phyloP scores from a whole-genome alignment of 2,329 filamentous ascomycete species.

The Tolypocladium amazonense region DNA sequence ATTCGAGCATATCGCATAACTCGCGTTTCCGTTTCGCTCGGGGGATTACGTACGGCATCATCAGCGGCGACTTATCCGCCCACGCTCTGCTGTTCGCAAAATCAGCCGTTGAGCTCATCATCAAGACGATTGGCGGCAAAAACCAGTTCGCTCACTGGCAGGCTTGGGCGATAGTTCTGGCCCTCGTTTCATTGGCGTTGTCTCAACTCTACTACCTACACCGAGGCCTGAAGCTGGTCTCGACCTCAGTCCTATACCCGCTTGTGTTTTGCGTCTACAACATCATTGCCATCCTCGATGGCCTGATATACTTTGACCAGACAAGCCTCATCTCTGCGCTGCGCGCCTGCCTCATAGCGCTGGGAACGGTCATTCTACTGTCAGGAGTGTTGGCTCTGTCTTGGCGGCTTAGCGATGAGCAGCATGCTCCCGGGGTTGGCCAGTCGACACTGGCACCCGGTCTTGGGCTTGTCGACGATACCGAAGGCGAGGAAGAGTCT shows the following conservation, averaged over 20 bases:
- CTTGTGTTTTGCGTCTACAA: conserved; percentile 99
- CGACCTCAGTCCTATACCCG: conserved; percentile 90
- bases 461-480: conserved; percentile 68
- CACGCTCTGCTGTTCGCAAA: conserved; percentile 91
- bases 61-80: conserved; percentile 87
- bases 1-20: conserved; percentile 45
- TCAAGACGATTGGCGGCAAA: conserved; percentile 70
- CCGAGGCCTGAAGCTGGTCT: conserved; percentile 84
- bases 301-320: conserved; percentile 93
- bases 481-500: conserved; percentile 48
- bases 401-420: conserved; percentile 80
- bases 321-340: conserved; percentile 66
- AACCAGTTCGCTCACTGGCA: conserved; percentile 97
- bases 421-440: conserved; percentile 47
- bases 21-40: conserved; percentile 63
- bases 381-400: conserved; percentile 83
- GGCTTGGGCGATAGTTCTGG: conserved; percentile 82
- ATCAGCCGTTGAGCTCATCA: conserved; percentile 87
- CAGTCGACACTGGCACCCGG: conserved; percentile 71
- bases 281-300: conserved; percentile 95
- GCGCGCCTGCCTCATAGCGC: conserved; percentile 68
- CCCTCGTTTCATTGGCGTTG: conserved; percentile 70
- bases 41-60: conserved; percentile 78
- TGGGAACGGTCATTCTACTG: conserved; percentile 80
- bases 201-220: conserved; percentile 94